Evolutionary conservation across 768 basidiomycete genomes (phyloP).

Genomic region (Hypholoma fasciculare): DNA sequence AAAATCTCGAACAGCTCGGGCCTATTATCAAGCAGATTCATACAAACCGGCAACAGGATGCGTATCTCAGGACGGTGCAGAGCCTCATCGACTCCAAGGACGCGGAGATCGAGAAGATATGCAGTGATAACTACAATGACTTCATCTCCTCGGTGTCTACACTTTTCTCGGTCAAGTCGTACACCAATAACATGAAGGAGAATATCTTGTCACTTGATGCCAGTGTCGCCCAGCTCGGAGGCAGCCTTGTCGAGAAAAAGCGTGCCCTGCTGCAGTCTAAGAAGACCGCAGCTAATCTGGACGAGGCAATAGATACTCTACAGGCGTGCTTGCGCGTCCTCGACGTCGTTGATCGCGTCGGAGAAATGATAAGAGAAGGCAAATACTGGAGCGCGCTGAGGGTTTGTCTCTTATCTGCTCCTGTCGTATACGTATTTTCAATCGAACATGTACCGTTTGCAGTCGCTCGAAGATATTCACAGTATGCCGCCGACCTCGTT

Average conservation of each 20-base stretch:
- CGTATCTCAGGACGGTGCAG: conserved; percentile 83
- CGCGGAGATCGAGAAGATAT: conserved; percentile 93
- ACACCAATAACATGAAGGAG: conserved; percentile 91
- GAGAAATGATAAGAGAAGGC: conserved; percentile 89
- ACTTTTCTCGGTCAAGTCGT: conserved; percentile 92
- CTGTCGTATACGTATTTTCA: conserved; percentile 27
- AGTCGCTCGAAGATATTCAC: conserved; percentile 96
- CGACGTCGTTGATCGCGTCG: conserved; percentile 90
- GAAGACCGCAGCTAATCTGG: conserved; percentile 91
- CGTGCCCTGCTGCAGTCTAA: conserved; percentile 84
- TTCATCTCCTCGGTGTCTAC: conserved; percentile 98
- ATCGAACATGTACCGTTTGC: conserved; percentile 30
- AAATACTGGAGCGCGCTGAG: conserved; percentile 97
- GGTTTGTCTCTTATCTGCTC: conserved; percentile 56
- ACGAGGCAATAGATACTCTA: conserved; percentile 94
- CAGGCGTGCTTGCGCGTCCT: conserved; percentile 91
- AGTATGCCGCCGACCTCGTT: conserved; percentile 86
- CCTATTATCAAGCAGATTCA: conserved; percentile 95
- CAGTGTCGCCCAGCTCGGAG: conserved; percentile 86
- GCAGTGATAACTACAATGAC: conserved; percentile 96
- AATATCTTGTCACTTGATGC: conserved; percentile 88
- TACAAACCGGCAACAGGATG: conserved; percentile 83
- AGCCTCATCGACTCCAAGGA: conserved; percentile 94
- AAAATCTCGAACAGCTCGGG: conserved; percentile 94
- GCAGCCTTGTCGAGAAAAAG: conserved; percentile 92